These are phyloP conservation scores for Triangularia setosa DNA, from an alignment of 2,329 filamentous ascomycete species.

Conservation along the genomic window DNA sequence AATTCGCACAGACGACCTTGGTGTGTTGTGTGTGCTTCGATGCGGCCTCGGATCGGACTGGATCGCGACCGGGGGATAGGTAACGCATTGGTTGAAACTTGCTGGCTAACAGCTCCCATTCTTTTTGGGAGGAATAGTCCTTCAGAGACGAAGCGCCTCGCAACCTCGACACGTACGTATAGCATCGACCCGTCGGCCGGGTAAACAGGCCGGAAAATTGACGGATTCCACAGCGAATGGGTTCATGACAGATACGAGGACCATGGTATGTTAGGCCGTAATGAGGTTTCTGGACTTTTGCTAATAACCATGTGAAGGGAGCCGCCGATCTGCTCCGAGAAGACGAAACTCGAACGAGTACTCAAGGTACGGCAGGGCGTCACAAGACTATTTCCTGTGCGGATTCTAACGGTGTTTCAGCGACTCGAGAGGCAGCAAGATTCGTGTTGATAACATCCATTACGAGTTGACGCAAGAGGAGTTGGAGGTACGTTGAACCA, in stretches of 20 bases:
- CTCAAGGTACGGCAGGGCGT: slow-evolving; percentile 19
- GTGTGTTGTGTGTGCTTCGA: slow-evolving; percentile 25
- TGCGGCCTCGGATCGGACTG: slow-evolving; percentile 26
- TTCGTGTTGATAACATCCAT: slow-evolving; percentile 86
- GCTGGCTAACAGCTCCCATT: slow-evolving; percentile 41
- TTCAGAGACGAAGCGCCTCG: slow-evolving; percentile 58
- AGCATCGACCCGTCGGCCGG: background rate
- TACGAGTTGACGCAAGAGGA: slow-evolving; percentile 87
- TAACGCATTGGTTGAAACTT: slow-evolving; percentile 36
- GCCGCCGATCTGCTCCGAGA: slow-evolving; percentile 22
- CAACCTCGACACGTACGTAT: slow-evolving; percentile 66
- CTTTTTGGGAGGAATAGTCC: slow-evolving; percentile 48
- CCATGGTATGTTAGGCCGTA: slow-evolving; percentile 45
- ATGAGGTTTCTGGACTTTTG: background rate
- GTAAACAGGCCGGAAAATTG: slow-evolving; percentile 18
- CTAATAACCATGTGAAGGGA: slow-evolving; percentile 7
- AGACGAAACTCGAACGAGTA: slow-evolving; percentile 35
- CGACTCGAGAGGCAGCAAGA: slow-evolving; percentile 58
- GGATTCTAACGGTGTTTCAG: slow-evolving; percentile 33
- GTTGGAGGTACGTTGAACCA: slow-evolving; percentile 56
- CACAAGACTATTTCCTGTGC: background rate
- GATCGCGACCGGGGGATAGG: slow-evolving; percentile 31
- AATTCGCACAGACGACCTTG: slow-evolving; percentile 18
- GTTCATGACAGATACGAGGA: slow-evolving; percentile 89
- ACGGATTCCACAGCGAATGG: slow-evolving; percentile 65